Evolutionary conservation across 768 basidiomycete species (phyloP).

Genomic region (Hericium erinaceus): DNA sequence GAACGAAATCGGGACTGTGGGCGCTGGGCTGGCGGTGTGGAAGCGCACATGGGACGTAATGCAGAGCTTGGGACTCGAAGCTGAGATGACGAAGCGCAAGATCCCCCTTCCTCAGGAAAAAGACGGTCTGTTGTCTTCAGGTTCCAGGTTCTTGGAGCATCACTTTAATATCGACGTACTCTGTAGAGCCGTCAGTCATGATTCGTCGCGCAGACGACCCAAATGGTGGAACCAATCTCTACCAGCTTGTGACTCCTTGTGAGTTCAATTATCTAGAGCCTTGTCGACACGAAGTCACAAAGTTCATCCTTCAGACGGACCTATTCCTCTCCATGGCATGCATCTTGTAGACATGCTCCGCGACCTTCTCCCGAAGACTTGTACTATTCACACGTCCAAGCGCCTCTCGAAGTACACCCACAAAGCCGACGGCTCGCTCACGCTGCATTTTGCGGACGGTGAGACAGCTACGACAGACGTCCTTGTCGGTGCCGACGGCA

Average conservation of each 20-base stretch:
- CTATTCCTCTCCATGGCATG: background rate
- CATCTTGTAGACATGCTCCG: background rate
- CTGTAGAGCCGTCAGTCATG: background rate
- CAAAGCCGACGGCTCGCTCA: background rate
- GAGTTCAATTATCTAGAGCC: background rate
- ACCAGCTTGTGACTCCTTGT: background rate
- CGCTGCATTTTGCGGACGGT: conserved; percentile 8
- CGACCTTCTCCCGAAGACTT: background rate
- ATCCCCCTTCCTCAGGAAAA: background rate
- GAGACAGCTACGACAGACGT: conserved; percentile 16
- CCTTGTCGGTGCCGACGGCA: conserved; percentile 21
- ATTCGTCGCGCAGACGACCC: background rate
- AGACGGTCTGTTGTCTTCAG: background rate
- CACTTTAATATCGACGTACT: background rate
- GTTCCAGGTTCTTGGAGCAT: no score
- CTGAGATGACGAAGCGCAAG: conserved; percentile 2
- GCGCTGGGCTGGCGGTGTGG: conserved; percentile 39
- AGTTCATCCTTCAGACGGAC: background rate
- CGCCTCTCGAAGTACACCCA: background rate
- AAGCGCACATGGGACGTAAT: conserved; percentile 36
- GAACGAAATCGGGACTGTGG: conserved; percentile 28
- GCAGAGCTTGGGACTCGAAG: conserved; percentile 30
- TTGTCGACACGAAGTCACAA: no score
- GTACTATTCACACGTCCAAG: background rate
- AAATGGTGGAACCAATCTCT: background rate